Conservation (phyloP, 176 grass and related monocot genomes). For the Oryza brachyantha region DNA sequence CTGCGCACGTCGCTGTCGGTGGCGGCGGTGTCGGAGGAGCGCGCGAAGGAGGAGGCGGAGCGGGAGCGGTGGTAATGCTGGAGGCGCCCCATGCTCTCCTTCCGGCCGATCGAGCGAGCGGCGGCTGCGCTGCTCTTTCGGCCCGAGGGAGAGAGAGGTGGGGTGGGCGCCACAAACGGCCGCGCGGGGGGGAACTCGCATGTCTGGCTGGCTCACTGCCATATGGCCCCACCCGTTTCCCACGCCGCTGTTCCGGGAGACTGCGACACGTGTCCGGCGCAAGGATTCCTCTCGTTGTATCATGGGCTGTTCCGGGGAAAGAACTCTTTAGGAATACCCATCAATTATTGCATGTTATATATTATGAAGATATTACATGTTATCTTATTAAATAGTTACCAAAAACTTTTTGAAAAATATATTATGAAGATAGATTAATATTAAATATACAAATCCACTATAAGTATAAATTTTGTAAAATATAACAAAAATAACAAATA, state of each 20-base stretch:
- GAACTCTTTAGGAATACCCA: too few relatives aligned
- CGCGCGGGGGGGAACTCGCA: too few relatives aligned
- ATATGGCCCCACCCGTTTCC: slow-evolving; percentile 13
- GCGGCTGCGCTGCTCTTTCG: slow-evolving; percentile 21
- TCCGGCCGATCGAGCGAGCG: slow-evolving; percentile 25
- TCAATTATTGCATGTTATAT: too few relatives aligned
- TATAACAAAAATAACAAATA: too few relatives aligned
- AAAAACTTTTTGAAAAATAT: too few relatives aligned
- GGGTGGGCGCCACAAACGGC: slow-evolving; percentile 16
- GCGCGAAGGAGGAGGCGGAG: slow-evolving; percentile 52
- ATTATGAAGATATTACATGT: too few relatives aligned
- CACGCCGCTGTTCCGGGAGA: not conserved
- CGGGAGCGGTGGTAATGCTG: slow-evolving; percentile 40
- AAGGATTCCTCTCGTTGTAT: not conserved
- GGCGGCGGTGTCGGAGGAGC: slow-evolving; percentile 32
- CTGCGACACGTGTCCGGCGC: not conserved
- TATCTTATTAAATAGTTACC: too few relatives aligned
- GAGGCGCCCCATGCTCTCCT: slow-evolving; percentile 36
- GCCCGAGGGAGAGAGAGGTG: slow-evolving; percentile 29
- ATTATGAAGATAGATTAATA: too few relatives aligned
- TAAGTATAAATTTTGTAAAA: too few relatives aligned
- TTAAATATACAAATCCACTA: too few relatives aligned
- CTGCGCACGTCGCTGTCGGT: slow-evolving; percentile 26
- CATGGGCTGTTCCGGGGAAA: too few relatives aligned
- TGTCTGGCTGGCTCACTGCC: not conserved